A percentile compares a stretch with the other conserved stretches of the same genome.
Conservation (phyloP, 192 early-diverging fungal species). For the Podochytrium sp. region DNA sequence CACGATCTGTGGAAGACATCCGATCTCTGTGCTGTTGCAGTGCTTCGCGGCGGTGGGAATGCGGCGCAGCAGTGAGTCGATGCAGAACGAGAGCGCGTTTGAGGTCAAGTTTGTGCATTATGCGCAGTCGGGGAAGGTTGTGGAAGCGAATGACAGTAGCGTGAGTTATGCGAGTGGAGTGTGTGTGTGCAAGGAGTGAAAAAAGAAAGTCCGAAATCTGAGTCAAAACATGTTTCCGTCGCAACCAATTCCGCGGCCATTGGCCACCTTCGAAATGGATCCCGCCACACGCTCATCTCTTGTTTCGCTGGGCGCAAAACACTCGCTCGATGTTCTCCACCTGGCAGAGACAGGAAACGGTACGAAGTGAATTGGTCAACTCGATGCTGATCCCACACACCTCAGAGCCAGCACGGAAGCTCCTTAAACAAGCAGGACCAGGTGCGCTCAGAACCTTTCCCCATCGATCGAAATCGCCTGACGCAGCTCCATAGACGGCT, state of each 20-base stretch:
- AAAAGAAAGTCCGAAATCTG: not conserved
- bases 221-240: not conserved
- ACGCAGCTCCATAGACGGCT: slow-evolving; percentile 8
- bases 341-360: slow-evolving; percentile 16
- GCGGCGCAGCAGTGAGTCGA: not conserved
- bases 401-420: not conserved
- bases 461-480: not conserved
- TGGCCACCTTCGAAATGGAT: slow-evolving; percentile 17
- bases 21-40: slow-evolving; percentile 81
- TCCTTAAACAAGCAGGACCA: slow-evolving; percentile 6
- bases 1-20: slow-evolving; percentile 95
- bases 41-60: slow-evolving; percentile 2
- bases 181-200: not conserved
- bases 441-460: not conserved
- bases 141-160: slow-evolving; percentile 63
- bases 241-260: not conserved
- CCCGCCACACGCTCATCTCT: not conserved
- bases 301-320: not conserved
- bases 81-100: slow-evolving; percentile 30
- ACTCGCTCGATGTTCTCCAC: slow-evolving; percentile 24
- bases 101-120: slow-evolving; percentile 79
- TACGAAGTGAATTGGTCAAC: not conserved
- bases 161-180: slow-evolving; percentile 49
- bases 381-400: not conserved
- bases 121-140: slow-evolving; percentile 76